Base-by-base conservation (phyloP, 139 green algal genomes). In the Picochlorum sp. region DNA sequence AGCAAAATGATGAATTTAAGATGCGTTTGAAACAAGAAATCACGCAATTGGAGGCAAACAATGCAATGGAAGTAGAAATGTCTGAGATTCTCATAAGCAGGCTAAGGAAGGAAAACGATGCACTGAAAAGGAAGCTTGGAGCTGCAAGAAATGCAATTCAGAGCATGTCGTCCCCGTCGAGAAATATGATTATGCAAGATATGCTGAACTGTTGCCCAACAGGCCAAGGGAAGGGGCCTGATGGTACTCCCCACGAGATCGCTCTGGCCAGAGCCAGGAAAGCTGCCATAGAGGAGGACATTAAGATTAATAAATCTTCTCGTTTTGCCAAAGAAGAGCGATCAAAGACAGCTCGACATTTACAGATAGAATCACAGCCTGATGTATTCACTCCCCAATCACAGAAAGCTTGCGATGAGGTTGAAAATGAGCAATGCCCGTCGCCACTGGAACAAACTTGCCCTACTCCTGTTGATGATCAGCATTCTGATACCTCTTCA, bases 51-150 rank as follows among this genome's bases (percentile, higher is more conserved):
- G 61, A 73, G 47, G 70, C 65, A n/a, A 80, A 81, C 30, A 40
- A 32, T 13, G 16, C 36, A 29, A 81, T 80, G 72, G 61, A 80
- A 57, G 32, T 63, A 22, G 65, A 81, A 35, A 81, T 81, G 74
- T 33, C 68, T 31, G 65, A 81, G 65, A 32, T 62, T 50, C 65
- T 80, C 57, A 31, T 61, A 31, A 36, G 59, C 18, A 36, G 56
- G 3, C 44, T 63, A 24, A 66, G 55, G 44, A 69, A 66, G 68
- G 71, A 81, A 13, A 71, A 63, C 14, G 20, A 47, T 12, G 32
- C 59, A 6, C 56, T 81, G 43, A 29, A 44, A 33, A 24, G 39
- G 33, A 60, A 64, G 10, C 59, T 81, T 53, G 56, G 56, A 24
- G 62, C 45, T 36, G 55, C 57, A 16, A 65, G 61, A 24, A 50